Evolutionary conservation across 2,329 filamentous ascomycete species (phyloP), one percentile per base, ranked within the genome.

Genomic region (Aspergillus luchuensis): DNA sequence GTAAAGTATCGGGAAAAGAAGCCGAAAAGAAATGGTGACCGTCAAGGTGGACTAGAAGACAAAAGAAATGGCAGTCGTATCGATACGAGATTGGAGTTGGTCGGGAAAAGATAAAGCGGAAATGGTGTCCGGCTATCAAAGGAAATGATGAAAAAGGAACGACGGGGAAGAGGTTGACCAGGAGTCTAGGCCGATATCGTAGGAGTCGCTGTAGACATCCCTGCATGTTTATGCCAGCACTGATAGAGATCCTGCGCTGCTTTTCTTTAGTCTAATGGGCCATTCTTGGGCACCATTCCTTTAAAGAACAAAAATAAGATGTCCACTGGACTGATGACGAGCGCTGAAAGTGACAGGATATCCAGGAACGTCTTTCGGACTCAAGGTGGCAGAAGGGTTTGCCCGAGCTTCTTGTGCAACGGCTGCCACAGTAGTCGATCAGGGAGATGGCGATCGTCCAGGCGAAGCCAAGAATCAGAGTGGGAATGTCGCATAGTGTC

Each of bases 51-150:
- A 43, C 15, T 41, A 25, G 43, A 17, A 21, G 25, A 61, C 57
- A 63, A 59, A 66, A n/a, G 59, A 65, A 28, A 61, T 61, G 36
- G 39, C 49, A 54, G 36, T 55, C 19, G 52, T 56, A 28, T 49
- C 49, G 54, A 45, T 30, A 28, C 54, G 17, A 54, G 28, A 50
- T 50, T 41, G 33, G 49, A 45, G 58, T 49, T 43, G 47, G 48
- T 43, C 25, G 47, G 19, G 11, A 36, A 58, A 17, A 48, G 19
- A 23, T 51, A 13, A 49, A 49, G 45, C 19, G 15, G 36, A 17
- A n/a, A 28, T n/a, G 21, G 23, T 30, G 21, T 49, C 25, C 45
- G 21, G 45, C 21, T 49, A 23, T 15, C 15, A 17, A 23, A 13
- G 21, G 38, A 43, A 15, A 33, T 13, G n/a, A 55, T 15, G 38